Base-by-base conservation (phyloP, 2,329 filamentous ascomycete genomes). In the Cytospora leucostoma region DNA sequence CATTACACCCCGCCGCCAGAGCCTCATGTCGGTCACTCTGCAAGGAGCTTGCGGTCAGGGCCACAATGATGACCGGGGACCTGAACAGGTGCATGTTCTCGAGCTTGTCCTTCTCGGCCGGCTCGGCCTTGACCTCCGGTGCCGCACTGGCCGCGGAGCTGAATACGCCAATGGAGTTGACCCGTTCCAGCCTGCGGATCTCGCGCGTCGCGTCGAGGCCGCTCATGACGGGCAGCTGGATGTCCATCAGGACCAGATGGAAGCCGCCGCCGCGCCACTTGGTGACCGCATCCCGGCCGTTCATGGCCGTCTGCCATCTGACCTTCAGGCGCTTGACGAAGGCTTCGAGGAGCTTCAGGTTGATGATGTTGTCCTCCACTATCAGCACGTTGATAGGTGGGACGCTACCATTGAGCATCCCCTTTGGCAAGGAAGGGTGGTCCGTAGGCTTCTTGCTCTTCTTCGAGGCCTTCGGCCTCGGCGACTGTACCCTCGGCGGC, bases 351-450 rank as follows among this genome's bases (percentile, higher is more conserved):
- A 99, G 87, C 71, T 92, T 91, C 69, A 98, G 80, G 73, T 98
- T 99, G 82, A 99, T 98, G 67, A 95, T 93, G 75, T 99, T 99
- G 78, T 99, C 95, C 79, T 99, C 95, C 15, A 99, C 95, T 65
- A 99, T 97, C 51, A 99, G 82, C 8, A 98, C 93, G 70, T 96
- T 98, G 78, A 99, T 98, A 1, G 95, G 94, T 8, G 95, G 95
- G 0, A 98, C 92, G 1, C 88, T 88, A 60, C 88, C 89, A 69
- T 94, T 92, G 34, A 96, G 83, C 70, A 91, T 82, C 35, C 85
- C 88, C 4, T 88, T 81, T 33, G 84, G 83, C 65, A 89, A 72
- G 13, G 73, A 75, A 1, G 80, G 74, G 58, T 77, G 74, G 21
- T 79, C 78, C 35, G 73, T 72, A 34, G 73, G 75, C 70, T 85